These are phyloP conservation scores for Hypoxylon subgilvum DNA, from an alignment of 495 filamentous ascomycete genomes.

Conservation along the genomic window DNA sequence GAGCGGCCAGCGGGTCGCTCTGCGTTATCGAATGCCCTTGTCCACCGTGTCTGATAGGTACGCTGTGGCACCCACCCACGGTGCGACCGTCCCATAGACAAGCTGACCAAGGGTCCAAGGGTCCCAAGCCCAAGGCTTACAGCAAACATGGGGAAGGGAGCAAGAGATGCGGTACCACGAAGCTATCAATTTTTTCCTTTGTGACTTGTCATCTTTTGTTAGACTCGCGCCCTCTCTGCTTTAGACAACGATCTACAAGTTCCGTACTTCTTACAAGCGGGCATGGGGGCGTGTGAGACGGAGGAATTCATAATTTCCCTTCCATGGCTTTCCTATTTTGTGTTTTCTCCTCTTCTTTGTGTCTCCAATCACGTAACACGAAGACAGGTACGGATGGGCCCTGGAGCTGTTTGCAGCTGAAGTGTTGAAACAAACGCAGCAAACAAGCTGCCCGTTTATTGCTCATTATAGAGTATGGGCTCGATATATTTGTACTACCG, in stretches of 20 bases:
- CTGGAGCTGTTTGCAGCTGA: slow-evolving; percentile 28
- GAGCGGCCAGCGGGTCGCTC: slow-evolving; percentile 19
- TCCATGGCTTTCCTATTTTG: slow-evolving; percentile 2
- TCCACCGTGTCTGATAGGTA: slow-evolving; percentile 14
- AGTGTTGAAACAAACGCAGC: slow-evolving; percentile 31
- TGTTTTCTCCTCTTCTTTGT: neutral
- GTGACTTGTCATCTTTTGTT: slow-evolving; percentile 32
- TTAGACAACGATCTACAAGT: slow-evolving; percentile 21
- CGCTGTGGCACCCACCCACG: slow-evolving; percentile 2
- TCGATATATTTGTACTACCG: slow-evolving; percentile 36
- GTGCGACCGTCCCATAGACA: slow-evolving; percentile 14
- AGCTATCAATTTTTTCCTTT: slow-evolving; percentile 22
- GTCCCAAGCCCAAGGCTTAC: neutral
- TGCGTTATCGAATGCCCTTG: slow-evolving; percentile 8
- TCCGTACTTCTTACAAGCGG: slow-evolving; percentile 8
- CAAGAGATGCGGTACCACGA: neutral
- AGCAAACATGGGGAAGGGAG: slow-evolving; percentile 28
- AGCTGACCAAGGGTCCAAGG: slow-evolving; percentile 5
- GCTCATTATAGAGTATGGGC: slow-evolving; percentile 8
- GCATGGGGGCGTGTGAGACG: slow-evolving; percentile 11
- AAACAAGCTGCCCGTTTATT: slow-evolving; percentile 28
- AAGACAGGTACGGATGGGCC: slow-evolving; percentile 25
- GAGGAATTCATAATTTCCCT: slow-evolving; percentile 6
- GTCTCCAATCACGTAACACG: slow-evolving; percentile 20
- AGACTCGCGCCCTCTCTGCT: slow-evolving; percentile 28